Base-by-base conservation (phyloP, 176 grass and related monocot genomes). In the Paspalum vaginatum region DNA sequence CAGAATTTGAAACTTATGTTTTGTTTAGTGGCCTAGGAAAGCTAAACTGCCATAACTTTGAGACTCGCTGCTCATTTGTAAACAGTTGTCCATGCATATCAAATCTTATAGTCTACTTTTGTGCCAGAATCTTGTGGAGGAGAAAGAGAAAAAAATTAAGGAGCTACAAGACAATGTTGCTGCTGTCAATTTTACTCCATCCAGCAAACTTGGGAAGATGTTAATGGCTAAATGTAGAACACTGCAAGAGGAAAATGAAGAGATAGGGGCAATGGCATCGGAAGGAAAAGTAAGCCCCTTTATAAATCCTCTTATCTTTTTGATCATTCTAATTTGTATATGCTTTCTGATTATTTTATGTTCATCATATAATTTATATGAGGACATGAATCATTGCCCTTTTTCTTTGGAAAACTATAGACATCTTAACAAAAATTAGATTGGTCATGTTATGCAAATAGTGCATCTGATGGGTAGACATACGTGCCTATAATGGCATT, bases 91-190 rank as follows among this genome's bases (percentile, higher is more conserved):
- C 41, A 40, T 58, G 46, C 75, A 39, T 32, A 26, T 25, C 9
- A 32, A 77, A 48, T 65, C 81, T 78, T 67, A 65, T 22, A 69
- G 16, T 46, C 48, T 72, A 48, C 49, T 77, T 84, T 74, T 72
- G 5, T 53, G 60, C 49, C 78, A 99, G 97, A 91, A 87, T 80
- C 62, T 99, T 53, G 91, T 89, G 27, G 97, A 99, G 77, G 97
- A 99, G 57, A 99, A 99, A 85, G 97, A 99, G 79, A 99, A 95
- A 63, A 99, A 96, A 83, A 96, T 99, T 69, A 99, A 99, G 69
- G 97, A 99, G 37, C 89, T 99, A 73, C 97, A 95, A 73, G 97
- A 99, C 82, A 99, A 99, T 84, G 88, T 99, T 69, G 90, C 97
- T 68, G 97, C 97, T 56, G 90, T 99, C 41, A 99, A 99, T 84